Conservation (phyloP, 371 early-diverging fungal genomes). For the Rhizopus stolonifer region DNA sequence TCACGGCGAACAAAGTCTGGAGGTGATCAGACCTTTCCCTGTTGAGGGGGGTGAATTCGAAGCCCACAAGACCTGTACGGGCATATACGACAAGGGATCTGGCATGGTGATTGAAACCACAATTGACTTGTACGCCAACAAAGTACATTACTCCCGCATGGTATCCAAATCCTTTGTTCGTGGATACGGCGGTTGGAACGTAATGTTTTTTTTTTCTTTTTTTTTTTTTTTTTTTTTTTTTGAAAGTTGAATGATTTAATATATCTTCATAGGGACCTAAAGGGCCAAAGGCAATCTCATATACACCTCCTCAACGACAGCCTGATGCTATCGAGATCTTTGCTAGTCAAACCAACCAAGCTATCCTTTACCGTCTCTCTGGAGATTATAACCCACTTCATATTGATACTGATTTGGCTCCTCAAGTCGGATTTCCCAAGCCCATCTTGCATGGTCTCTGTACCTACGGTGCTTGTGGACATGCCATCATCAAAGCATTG, state of each 20-base stretch:
- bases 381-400: constrained; percentile 80
- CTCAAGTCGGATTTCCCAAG: constrained; percentile 64
- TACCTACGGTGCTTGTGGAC: constrained; percentile 66
- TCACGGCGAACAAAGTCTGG: constrained; percentile 72
- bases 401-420: constrained; percentile 63
- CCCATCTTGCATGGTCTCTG: constrained; percentile 77
- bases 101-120: constrained; percentile 31
- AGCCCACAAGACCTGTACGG: constrained; percentile 52
- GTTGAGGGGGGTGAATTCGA: constrained; percentile 56
- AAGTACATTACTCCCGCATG: constrained; percentile 54
- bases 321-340: constrained; percentile 60
- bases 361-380: constrained; percentile 69
- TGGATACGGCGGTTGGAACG: constrained; percentile 63
- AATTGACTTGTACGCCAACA: constrained; percentile 43
- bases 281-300: constrained; percentile 54
- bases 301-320: constrained; percentile 55
- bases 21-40: constrained; percentile 63
- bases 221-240: too few species aligned
- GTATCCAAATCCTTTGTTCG: constrained; percentile 56
- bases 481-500: constrained; percentile 57
- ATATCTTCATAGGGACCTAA: constrained; percentile 51
- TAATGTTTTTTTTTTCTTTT: too few species aligned
- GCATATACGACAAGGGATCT: constrained; percentile 59
- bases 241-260: background rate
- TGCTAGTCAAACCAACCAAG: constrained; percentile 54